phyloP scores from a whole-genome alignment of 805 yeast species.

The Schizosaccharomyces cryophilus region DNA sequence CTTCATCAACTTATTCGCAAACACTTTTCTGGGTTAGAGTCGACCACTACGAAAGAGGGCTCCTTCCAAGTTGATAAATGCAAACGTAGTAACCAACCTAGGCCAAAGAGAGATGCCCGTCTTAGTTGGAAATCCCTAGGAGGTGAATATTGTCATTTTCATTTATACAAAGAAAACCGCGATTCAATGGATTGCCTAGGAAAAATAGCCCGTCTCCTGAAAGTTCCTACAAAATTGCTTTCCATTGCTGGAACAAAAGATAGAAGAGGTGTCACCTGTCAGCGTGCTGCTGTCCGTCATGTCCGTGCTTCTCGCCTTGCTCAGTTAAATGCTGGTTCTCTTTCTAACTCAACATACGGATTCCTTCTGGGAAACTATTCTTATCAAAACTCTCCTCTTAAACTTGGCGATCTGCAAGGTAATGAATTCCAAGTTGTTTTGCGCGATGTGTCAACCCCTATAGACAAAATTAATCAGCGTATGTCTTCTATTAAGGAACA shows the following conservation, averaged over 20 bases:
- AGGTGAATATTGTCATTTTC: conserved; percentile 24
- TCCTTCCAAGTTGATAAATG: background rate
- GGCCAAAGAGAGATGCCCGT: background rate
- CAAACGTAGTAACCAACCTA: background rate
- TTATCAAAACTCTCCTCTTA: conserved; percentile 36
- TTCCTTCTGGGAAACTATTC: conserved; percentile 54
- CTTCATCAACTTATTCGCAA: conserved; percentile 55
- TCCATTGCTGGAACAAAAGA: conserved; percentile 91
- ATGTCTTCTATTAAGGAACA: conserved; percentile 31
- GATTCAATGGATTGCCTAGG: conserved; percentile 92
- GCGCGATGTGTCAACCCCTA: conserved; percentile 29
- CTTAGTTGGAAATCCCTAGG: conserved; percentile 1
- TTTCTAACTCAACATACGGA: conserved; percentile 39
- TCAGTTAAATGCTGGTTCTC: conserved; percentile 26
- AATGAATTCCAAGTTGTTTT: conserved; percentile 73
- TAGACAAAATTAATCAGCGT: conserved; percentile 26
- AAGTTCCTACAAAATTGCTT: conserved; percentile 44
- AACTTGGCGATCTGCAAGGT: conserved; percentile 66
- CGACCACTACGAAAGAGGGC: background rate
- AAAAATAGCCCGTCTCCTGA: conserved; percentile 42
- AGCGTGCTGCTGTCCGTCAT: conserved; percentile 42
- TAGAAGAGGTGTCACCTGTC: conserved; percentile 86
- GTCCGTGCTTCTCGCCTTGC: conserved; percentile 52
- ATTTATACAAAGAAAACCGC: conserved; percentile 76
- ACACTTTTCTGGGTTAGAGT: conserved; percentile 9